These are phyloP conservation scores for Cercospora sojina DNA, from an alignment of 2,329 filamentous ascomycete genomes.

Conservation along the genomic window DNA sequence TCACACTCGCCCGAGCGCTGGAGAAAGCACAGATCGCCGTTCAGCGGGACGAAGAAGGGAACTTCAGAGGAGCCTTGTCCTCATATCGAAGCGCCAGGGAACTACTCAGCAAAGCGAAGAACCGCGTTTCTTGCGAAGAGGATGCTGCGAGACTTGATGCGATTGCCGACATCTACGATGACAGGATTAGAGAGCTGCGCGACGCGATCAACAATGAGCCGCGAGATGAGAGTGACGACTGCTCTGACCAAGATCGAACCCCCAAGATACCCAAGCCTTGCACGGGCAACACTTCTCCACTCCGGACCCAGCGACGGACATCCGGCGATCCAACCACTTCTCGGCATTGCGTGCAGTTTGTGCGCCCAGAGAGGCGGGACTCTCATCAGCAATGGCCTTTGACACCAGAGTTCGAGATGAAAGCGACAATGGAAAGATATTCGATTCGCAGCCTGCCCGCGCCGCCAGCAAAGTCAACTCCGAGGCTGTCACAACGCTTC, in stretches of 20 bases:
- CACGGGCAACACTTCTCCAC: neutral
- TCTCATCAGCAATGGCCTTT: constrained; percentile 12
- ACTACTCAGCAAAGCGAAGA: constrained; percentile 8
- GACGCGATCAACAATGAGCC: constrained; percentile 11
- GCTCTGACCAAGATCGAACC: neutral
- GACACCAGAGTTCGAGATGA: constrained; percentile 3
- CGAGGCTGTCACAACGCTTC: neutral
- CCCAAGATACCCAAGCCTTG: neutral
- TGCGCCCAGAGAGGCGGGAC: neutral
- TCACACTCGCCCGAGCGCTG: neutral
- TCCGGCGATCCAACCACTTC: neutral
- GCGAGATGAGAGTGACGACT: constrained; percentile 8
- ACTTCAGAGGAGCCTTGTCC: constrained; percentile 8
- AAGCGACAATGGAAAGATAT: constrained; percentile 8
- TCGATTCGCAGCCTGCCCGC: constrained; percentile 2
- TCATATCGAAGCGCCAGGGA: constrained; percentile 11
- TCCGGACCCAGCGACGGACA: neutral
- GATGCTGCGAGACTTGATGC: constrained; percentile 4
- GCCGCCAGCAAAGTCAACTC: neutral
- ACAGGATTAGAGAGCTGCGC: constrained; percentile 3
- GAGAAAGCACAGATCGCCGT: constrained; percentile 11
- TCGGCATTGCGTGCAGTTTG: neutral
- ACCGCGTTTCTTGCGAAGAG: constrained; percentile 5
- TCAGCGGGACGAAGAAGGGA: constrained; percentile 7
- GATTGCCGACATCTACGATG: constrained; percentile 1